Base-by-base conservation (phyloP, 1,139 yeast genomes). In the Insectozyma bohioensis region DNA sequence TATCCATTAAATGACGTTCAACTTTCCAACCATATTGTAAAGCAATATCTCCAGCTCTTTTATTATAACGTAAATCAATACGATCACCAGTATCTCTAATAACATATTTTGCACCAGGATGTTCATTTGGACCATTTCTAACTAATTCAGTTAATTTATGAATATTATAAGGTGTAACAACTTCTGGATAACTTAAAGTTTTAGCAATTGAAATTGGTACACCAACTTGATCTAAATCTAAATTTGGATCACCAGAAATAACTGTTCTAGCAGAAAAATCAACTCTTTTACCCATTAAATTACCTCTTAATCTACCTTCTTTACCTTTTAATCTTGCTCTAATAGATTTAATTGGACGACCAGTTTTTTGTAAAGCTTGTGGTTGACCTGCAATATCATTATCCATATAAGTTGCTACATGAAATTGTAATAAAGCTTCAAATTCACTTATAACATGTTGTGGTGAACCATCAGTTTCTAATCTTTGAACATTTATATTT, bases 311-410 rank as follows among this genome's bases (percentile, higher is more conserved):
- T 69, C 98, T 88, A 42, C 99, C 98, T 69, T 94, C 98, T 53
- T 94, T 92, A 67, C 99, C 98, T 81, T 94, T 94, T 49, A 94
- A 74, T 70, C 99, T 87, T 16, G 99, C 98, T 67, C 99, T 82
- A 49, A 94, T 94, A 29, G 97, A 87, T 61, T 92, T 94, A 45
- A 94, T 95, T 6, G 99, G 98, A 66, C 98, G 85, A 37, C 98
- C 99, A 32, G 97, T 87, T 63, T 94, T 94, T 58, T 94, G 99
- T 45, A 92, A 75, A 24, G 99, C 98, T 61, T 92, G 98, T 0
- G 98, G 99, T 64, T 92, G 98, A 43, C 99, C 98, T n/a, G 98
- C 98, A 63, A 92, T 92, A 67, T 92, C 98, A 57, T 92, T 92
- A 65, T 92, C 98, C 99, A 92, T 92, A 59, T 92, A 92, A 1